Conservation (phyloP, 768 basidiomycete species). For the Mycena epipterygia region DNA sequence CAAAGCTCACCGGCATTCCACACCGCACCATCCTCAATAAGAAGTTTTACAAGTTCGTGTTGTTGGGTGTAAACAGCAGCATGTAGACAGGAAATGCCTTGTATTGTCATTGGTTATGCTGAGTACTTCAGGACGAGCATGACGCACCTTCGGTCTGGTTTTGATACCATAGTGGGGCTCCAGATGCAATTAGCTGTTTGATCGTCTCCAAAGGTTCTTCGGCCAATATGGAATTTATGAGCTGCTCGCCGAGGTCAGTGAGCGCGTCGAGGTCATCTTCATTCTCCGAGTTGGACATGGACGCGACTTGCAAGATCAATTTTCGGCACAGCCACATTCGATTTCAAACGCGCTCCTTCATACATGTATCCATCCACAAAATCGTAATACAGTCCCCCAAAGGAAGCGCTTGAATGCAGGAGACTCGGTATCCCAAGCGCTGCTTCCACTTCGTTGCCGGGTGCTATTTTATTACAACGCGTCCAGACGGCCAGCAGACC, state of each 20-base stretch:
- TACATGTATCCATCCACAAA: too few species aligned
- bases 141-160: conserved; percentile 73
- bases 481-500: not conserved
- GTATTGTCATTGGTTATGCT: not conserved
- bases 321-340: too few species aligned
- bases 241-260: conserved; percentile 67
- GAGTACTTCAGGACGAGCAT: not conserved
- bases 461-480: too few species aligned
- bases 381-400: too few species aligned
- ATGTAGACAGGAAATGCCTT: conserved; percentile 79
- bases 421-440: too few species aligned
- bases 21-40: conserved; percentile 86
- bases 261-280: conserved; percentile 57
- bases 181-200: conserved; percentile 66
- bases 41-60: conserved; percentile 68
- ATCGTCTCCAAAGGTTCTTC: conserved; percentile 60
- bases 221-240: conserved; percentile 72
- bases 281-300: conserved; percentile 32
- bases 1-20: conserved; percentile 86
- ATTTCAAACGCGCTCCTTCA: too few species aligned
- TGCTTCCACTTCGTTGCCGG: too few species aligned
- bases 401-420: too few species aligned
- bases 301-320: not conserved
- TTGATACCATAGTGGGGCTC: conserved; percentile 93
- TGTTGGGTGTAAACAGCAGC: conserved; percentile 86